Evolutionary conservation across 2,329 filamentous ascomycete species (phyloP).

Genomic region (Dryadomyces sulphureus): DNA sequence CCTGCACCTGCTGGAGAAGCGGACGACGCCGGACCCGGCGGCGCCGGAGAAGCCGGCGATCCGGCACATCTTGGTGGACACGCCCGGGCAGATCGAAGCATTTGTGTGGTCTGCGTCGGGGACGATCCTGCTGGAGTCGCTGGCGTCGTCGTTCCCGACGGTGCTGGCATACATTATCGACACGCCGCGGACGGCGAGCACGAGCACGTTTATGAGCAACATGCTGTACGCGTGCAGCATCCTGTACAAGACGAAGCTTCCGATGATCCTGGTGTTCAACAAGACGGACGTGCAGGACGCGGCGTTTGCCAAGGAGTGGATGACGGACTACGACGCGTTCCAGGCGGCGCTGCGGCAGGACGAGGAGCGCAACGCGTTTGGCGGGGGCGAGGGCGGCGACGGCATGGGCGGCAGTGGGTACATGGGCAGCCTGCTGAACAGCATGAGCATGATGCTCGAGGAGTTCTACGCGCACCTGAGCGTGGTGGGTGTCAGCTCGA

Average conservation of each 20-base stretch:
- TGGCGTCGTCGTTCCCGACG: constrained; percentile 89
- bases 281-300: constrained; percentile 94
- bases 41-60: constrained; percentile 49
- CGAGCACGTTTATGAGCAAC: constrained; percentile 98
- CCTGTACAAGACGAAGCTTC: constrained; percentile 94
- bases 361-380: constrained; percentile 63
- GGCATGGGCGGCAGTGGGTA: constrained; percentile 69
- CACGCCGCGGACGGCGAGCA: constrained; percentile 82
- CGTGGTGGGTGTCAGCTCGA: constrained; percentile 84
- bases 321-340: constrained; percentile 97
- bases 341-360: constrained; percentile 72
- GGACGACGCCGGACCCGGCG: constrained; percentile 49
- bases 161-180: constrained; percentile 97
- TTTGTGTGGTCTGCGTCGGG: constrained; percentile 97
- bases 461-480: constrained; percentile 93
- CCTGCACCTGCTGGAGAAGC: constrained; percentile 76
- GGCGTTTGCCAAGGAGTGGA: constrained; percentile 91
- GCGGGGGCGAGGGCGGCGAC: constrained; percentile 49
- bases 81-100: constrained; percentile 94
- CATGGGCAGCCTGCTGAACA: constrained; percentile 91
- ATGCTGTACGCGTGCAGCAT: constrained; percentile 99
- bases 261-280: constrained; percentile 98
- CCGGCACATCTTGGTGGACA: constrained; percentile 83
- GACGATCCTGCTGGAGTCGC: constrained; percentile 80
- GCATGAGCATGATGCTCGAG: constrained; percentile 93